phyloP scores from a whole-genome alignment of 805 yeast species.

The Candida rishiriensis region DNA sequence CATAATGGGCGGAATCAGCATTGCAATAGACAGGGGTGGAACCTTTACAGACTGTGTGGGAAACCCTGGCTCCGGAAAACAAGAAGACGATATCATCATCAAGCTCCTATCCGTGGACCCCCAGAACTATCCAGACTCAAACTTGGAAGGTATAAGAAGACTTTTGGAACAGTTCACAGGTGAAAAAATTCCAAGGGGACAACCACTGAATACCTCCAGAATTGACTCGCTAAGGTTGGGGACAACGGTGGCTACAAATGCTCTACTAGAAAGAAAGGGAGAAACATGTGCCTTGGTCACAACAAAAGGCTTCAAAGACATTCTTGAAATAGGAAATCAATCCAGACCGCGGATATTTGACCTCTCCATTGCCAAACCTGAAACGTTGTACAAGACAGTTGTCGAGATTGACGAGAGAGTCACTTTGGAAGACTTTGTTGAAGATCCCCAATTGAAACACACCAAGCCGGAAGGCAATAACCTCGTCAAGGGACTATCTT shows the following conservation, averaged over 20 bases:
- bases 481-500: constrained; percentile 55
- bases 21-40: constrained; percentile 70
- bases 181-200: constrained; percentile 51
- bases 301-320: constrained; percentile 84
- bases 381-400: constrained; percentile 67
- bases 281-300: constrained; percentile 81
- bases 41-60: constrained; percentile 81
- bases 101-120: constrained; percentile 89
- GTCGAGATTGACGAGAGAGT: constrained; percentile 88
- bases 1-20: constrained; percentile 28
- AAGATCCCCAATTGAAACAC: constrained; percentile 49
- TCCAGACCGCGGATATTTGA: constrained; percentile 89
- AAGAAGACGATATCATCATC: constrained; percentile 58
- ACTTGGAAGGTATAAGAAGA: constrained; percentile 85
- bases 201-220: constrained; percentile 54
- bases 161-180: constrained; percentile 60
- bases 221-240: constrained; percentile 82
- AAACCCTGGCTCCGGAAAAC: constrained; percentile 44
- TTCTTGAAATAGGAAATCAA: constrained; percentile 82
- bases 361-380: constrained; percentile 66
- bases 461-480: constrained; percentile 28
- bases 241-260: constrained; percentile 95
- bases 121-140: constrained; percentile 82
- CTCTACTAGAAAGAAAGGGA: constrained; percentile 88
- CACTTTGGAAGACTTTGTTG: constrained; percentile 74